These are phyloP conservation scores for Centaurea solstitialis DNA, from an alignment of 129 eudicot species.

Conservation along the genomic window DNA sequence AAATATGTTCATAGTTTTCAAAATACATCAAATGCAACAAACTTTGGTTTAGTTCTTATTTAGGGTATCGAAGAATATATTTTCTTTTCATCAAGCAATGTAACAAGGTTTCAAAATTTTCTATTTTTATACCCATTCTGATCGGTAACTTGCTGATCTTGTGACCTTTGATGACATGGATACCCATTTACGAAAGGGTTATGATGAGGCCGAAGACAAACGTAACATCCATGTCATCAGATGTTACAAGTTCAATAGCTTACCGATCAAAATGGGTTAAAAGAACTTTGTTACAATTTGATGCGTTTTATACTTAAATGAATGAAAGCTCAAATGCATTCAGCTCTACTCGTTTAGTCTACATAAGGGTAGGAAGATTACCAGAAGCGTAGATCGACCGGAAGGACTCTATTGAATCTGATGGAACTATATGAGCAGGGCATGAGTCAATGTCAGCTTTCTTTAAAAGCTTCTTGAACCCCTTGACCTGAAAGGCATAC, in stretches of 20 bases:
- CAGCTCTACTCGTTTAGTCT: neutral
- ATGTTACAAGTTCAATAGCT: neutral
- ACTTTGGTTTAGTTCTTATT: neutral
- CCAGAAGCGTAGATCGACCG: conserved; percentile 52
- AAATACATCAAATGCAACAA: neutral
- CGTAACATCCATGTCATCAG: neutral
- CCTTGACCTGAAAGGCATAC: conserved; percentile 52
- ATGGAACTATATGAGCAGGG: conserved; percentile 46
- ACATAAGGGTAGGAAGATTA: conserved; percentile 19
- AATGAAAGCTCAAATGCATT: neutral
- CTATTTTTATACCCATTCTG: neutral
- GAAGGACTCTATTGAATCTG: conserved; percentile 61
- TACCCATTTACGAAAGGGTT: neutral
- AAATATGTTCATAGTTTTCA: neutral
- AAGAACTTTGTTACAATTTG: neutral
- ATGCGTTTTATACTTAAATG: neutral
- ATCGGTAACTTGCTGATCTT: neutral
- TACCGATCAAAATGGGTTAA: neutral
- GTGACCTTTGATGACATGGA: neutral
- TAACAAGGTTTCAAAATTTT: neutral
- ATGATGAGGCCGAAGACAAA: no score
- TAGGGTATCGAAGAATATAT: no score
- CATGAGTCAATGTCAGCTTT: conserved; percentile 72
- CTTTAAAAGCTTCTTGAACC: conserved; percentile 64
- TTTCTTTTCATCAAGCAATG: neutral